Percentiles rank a stretch among this genome's conserved stretches.
phyloP scores from a whole-genome alignment of 768 basidiomycete genomes.

The Tremella mesenterica region DNA sequence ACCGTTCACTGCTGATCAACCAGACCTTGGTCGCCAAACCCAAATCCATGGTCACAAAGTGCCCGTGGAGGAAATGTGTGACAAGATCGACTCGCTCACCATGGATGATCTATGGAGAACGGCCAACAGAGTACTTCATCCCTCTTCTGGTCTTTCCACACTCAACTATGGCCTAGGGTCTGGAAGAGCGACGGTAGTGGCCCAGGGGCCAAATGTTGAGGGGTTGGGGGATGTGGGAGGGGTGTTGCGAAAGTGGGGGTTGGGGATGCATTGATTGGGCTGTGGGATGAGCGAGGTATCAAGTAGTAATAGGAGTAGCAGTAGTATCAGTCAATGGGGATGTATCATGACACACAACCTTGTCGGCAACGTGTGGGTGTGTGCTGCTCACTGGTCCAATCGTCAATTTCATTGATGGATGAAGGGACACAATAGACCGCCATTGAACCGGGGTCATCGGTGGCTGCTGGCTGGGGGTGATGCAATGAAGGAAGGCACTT shows the following conservation, averaged over 20 bases:
- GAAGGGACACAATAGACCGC: too few species aligned
- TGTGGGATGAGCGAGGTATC: too few species aligned
- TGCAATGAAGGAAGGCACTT: too few species aligned
- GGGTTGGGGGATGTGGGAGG: slow-evolving; percentile 50
- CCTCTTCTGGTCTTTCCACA: slow-evolving; percentile 8
- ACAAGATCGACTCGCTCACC: slow-evolving; percentile 68
- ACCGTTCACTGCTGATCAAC: slow-evolving; percentile 44
- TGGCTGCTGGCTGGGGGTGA: too few species aligned
- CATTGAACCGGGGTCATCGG: too few species aligned
- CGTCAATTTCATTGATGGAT: too few species aligned
- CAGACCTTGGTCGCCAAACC: slow-evolving; percentile 76
- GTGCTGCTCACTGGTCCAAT: too few species aligned
- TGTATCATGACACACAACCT: too few species aligned
- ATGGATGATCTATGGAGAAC: slow-evolving; percentile 62
- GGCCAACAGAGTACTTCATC: slow-evolving; percentile 60
- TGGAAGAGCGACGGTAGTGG: slow-evolving; percentile 65
- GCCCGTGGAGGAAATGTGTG: slow-evolving; percentile 81
- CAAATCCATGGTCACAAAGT: slow-evolving; percentile 80
- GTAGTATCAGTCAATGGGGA: too few species aligned
- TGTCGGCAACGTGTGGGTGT: too few species aligned
- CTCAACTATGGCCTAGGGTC: slow-evolving; percentile 45
- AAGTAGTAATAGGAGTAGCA: too few species aligned
- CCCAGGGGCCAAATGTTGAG: slow-evolving; percentile 67
- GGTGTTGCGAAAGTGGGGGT: slow-evolving; percentile 36
- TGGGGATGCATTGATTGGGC: slow-evolving; percentile 23